Conservation (phyloP, 768 basidiomycete species). For the Terana coerulea region DNA sequence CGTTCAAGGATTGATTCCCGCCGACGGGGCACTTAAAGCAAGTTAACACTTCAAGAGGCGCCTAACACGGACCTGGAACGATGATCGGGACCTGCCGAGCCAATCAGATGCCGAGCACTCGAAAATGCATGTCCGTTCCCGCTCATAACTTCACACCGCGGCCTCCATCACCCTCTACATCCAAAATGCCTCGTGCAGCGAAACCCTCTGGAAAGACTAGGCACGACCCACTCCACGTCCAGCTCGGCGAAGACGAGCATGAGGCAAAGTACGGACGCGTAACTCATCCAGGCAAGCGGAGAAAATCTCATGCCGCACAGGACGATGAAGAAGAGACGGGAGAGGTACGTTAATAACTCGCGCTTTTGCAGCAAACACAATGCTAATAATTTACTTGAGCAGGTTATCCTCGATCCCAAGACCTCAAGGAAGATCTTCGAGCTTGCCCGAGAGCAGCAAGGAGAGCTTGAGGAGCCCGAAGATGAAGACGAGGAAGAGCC, state of each 20-base stretch:
- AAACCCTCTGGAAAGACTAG: slow-evolving; percentile 54
- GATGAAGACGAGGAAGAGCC: slow-evolving; percentile 48
- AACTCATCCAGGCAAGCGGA: slow-evolving; percentile 72
- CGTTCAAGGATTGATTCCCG: neutral
- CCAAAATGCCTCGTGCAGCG: slow-evolving; percentile 59
- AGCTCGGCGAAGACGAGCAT: slow-evolving; percentile 77
- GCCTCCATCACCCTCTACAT: slow-evolving; percentile 7
- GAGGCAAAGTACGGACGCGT: slow-evolving; percentile 75
- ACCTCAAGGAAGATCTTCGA: slow-evolving; percentile 87
- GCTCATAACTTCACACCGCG: slow-evolving; percentile 2
- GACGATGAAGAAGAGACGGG: slow-evolving; percentile 60
- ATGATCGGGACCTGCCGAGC: slow-evolving; percentile 1
- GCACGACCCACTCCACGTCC: slow-evolving; percentile 85
- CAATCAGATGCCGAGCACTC: neutral
- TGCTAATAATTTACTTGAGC: neutral
- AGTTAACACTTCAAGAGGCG: neutral
- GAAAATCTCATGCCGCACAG: slow-evolving; percentile 47
- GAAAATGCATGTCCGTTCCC: slow-evolving; percentile 1
- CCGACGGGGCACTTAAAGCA: neutral
- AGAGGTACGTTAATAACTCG: slow-evolving; percentile 32
- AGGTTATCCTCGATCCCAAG: slow-evolving; percentile 77
- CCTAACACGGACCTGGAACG: neutral
- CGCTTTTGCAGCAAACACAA: slow-evolving; percentile 4
- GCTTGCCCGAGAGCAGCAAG: slow-evolving; percentile 89
- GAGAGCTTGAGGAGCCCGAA: slow-evolving; percentile 70